These are phyloP conservation scores for Sphaceloma murrayae DNA, from an alignment of 2,329 filamentous ascomycete genomes.

Conservation along the genomic window DNA sequence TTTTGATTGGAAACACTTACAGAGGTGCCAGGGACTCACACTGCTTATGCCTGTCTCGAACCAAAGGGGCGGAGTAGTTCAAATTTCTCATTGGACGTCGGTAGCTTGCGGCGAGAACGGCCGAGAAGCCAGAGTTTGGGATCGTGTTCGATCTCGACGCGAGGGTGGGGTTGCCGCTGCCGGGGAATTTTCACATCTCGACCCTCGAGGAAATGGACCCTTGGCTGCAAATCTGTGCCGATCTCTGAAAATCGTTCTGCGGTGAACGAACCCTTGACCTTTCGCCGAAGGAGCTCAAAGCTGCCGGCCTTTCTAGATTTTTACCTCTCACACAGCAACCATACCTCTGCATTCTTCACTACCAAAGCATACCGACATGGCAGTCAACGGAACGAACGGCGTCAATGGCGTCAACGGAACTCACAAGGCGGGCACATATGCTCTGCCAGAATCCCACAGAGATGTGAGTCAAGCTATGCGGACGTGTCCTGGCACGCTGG, in stretches of 20 bases:
- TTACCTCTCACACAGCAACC: neutral
- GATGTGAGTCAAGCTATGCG: constrained; percentile 41
- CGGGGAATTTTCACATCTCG: neutral
- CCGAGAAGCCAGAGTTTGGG: neutral
- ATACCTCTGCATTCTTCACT: no score
- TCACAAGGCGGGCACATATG: constrained; percentile 43
- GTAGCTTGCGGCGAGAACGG: neutral
- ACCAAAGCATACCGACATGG: no score
- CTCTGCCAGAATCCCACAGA: constrained; percentile 56
- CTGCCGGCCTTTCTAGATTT: neutral
- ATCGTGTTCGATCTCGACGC: neutral
- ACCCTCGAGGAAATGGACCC: constrained; percentile 8
- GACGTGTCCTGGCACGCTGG: constrained; percentile 15
- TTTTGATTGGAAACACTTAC: constrained; percentile 5
- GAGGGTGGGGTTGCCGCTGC: neutral
- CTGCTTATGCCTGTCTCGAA: neutral
- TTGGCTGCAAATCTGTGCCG: constrained; percentile 10
- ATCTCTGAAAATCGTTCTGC: constrained; percentile 14
- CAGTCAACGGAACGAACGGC: constrained; percentile 23
- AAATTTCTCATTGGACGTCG: constrained; percentile 7
- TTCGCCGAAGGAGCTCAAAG: constrained; percentile 12
- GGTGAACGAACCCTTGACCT: no score
- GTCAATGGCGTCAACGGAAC: constrained; percentile 20
- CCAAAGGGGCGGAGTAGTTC: neutral
- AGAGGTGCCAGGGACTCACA: neutral